Conservation (phyloP, 192 early-diverging fungal species). For the Pilobolus umbonatus region DNA sequence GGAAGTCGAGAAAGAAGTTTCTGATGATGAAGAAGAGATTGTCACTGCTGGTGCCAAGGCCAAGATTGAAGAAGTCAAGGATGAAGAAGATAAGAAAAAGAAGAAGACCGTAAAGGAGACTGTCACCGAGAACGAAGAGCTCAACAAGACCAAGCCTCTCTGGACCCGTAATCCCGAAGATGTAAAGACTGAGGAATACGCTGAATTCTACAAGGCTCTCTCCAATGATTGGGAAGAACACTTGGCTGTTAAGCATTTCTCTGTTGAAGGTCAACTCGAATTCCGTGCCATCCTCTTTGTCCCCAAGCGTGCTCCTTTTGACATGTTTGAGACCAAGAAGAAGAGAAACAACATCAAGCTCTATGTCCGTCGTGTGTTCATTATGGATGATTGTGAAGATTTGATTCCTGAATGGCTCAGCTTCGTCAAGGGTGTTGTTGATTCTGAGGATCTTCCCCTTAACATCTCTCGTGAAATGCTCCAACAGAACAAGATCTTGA, state of each 20-base stretch:
- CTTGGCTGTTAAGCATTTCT: slow-evolving; percentile 97
- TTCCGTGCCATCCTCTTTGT: slow-evolving; percentile 99
- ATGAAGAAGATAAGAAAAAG: slow-evolving; percentile 73
- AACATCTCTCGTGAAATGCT: slow-evolving; percentile 99
- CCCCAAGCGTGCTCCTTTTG: slow-evolving; percentile 95
- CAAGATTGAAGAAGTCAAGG: slow-evolving; percentile 79
- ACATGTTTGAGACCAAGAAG: slow-evolving; percentile 98
- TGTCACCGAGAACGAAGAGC: slow-evolving; percentile 83
- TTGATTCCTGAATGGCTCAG: slow-evolving; percentile 98
- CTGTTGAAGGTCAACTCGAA: slow-evolving; percentile 98
- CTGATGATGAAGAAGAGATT: slow-evolving; percentile 84
- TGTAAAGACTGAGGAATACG: slow-evolving; percentile 95
- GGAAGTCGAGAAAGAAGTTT: slow-evolving; percentile 98
- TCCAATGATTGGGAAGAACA: slow-evolving; percentile 99
- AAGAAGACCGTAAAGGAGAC: slow-evolving; percentile 85
- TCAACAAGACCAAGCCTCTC: slow-evolving; percentile 98
- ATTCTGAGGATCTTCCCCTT: slow-evolving; percentile 99
- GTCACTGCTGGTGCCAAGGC: slow-evolving; percentile 64
- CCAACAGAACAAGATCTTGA: slow-evolving; percentile 99
- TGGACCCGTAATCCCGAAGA: slow-evolving; percentile 99
- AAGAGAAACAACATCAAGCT: slow-evolving; percentile 99
- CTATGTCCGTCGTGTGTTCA: slow-evolving; percentile 99
- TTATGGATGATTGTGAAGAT: slow-evolving; percentile 99
- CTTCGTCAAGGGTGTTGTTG: slow-evolving; percentile 99
- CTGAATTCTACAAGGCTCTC: slow-evolving; percentile 97